Evolutionary conservation across 2,329 filamentous ascomycete species (phyloP), one percentile per base, ranked within the genome.

Genomic region (Paraphaeosphaeria minitans): DNA sequence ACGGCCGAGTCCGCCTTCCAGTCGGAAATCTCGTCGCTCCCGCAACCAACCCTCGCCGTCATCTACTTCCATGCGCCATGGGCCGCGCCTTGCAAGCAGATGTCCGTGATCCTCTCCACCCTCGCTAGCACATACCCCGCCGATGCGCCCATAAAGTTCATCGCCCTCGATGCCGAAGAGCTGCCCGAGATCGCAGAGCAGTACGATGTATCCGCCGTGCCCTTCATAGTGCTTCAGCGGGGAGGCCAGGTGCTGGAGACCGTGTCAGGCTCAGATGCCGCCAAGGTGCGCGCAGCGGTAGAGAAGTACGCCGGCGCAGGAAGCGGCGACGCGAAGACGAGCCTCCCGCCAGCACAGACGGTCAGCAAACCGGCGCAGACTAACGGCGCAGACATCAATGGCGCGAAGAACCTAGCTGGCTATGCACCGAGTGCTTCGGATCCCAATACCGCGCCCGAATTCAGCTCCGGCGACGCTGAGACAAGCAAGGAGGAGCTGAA

Each of bases 31-130:
- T 82, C 83, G 88, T 29, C 76, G 87, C n/a, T 93, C 14, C 85
- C 91, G 12, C 74, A 89, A 1, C 85, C 88, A 16, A 87, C 90
- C 16, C 86, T 97, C 60, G 84, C 94, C 63, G 84, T 97, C 72
- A 87, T 96, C 74, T 97, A 93, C 76, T 99, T 99, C 83, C 91
- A 98, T 77, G 93, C 95, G 21, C 91, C 93, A 66, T 99, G 95
- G 95, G 95, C 95, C 31, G 93, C 93, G 59, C 95, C 95, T 47
- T 98, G 95, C 83, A 88, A 91, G 63, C 93, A 97, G 80, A 98
- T 98, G 93, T 87, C 86, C 67, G 90, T 88, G 52, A 90, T 98
- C 68, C 87, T 99, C 65, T 84, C 86, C 73, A 90, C 92, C 22
- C 90, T 99, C 65, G 93, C 94, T 65, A 87, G 88, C 72, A 92